Conservation (phyloP, 1,284 basidiomycete genomes). For the Boletellus dicymbophilus region DNA sequence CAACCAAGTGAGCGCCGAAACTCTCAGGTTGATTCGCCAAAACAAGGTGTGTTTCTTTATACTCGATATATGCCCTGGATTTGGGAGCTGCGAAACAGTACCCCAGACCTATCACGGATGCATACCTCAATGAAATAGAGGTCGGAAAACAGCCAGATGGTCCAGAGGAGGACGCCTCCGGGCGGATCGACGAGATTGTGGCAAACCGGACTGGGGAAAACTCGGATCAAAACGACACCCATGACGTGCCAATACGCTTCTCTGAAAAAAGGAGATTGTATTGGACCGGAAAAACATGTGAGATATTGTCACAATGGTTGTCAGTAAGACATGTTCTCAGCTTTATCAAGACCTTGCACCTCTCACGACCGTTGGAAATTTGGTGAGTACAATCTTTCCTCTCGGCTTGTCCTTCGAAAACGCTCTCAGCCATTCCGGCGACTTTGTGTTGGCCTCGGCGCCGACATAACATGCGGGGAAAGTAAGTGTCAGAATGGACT, state of each 20-base stretch:
- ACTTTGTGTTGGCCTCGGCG: conserved; percentile 84
- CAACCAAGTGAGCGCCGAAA: conserved; percentile 67
- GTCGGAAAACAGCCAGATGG: conserved; percentile 37
- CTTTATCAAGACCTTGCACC: conserved; percentile 78
- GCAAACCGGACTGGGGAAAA: conserved; percentile 32
- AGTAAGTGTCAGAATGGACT: conserved; percentile 47
- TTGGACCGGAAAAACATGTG: conserved; percentile 89
- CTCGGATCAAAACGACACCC: conserved; percentile 47
- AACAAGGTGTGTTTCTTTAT: conserved; percentile 55
- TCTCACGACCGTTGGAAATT: conserved; percentile 93
- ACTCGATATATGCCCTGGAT: neutral
- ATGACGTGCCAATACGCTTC: conserved; percentile 72
- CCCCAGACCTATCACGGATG: conserved; percentile 62
- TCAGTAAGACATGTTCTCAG: conserved; percentile 2
- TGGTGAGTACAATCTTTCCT: conserved; percentile 50
- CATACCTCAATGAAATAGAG: conserved; percentile 68
- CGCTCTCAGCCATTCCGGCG: conserved; percentile 83
- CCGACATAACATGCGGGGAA: conserved; percentile 95
- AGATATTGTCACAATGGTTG: conserved; percentile 25
- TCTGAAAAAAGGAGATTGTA: conserved; percentile 86
- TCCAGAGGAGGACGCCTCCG: conserved; percentile 28
- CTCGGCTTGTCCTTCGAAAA: neutral
- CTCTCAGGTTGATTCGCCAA: conserved; percentile 60
- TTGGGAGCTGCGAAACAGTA: conserved; percentile 46
- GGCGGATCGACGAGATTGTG: conserved; percentile 32